Evolutionary conservation across 495 filamentous ascomycete species (phyloP), one percentile per base, ranked within the genome.

Genomic region (Podospora tetraspora): DNA sequence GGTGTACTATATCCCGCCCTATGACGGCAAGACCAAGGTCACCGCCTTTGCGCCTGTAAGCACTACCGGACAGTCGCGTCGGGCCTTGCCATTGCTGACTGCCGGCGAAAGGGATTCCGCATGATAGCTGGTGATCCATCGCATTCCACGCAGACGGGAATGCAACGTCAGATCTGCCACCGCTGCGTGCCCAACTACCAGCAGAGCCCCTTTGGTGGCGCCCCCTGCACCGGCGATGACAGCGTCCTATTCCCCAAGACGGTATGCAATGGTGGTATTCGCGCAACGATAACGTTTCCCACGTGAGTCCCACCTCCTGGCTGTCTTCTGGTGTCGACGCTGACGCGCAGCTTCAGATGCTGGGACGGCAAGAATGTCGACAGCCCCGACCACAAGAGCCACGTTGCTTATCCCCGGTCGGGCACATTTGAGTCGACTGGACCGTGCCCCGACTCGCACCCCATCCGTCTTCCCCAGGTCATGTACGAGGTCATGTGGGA

Each of bases 331-430:
- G 16, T 52, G 12, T 19, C 9, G 13, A 16, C 11, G 43, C 32
- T 64, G 27, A 64, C 62, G n/a, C 5, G 21, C 9, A 43, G 27
- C 12, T 2, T 56, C 21, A 69, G 68, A 58, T 70, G 82, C 73
- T 87, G 84, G 85, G 85, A 88, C 73, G 85, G 85, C 43, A 77
- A 80, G 71, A 85, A 84, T 70, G 67, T 85, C 19, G 84, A 85
- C 72, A 83, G 79, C 62, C 74, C 79, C 56, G 81, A 86, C 72
- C 84, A 86, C 76, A 81, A 79, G 67, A 73, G 76, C 66, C 84
- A 87, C 72, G 73, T 81, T 5, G 76, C 82, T 10, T 84, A 83
- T 70, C 79, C 79, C 11, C 74, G 73, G 10, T 73, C 68, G 63
- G 80, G 78, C 21, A 75, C 74, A n/a, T 81, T 81, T 67, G 75